phyloP scores from a whole-genome alignment of 1,139 yeast genomes.

The Taiozyma sp. region DNA sequence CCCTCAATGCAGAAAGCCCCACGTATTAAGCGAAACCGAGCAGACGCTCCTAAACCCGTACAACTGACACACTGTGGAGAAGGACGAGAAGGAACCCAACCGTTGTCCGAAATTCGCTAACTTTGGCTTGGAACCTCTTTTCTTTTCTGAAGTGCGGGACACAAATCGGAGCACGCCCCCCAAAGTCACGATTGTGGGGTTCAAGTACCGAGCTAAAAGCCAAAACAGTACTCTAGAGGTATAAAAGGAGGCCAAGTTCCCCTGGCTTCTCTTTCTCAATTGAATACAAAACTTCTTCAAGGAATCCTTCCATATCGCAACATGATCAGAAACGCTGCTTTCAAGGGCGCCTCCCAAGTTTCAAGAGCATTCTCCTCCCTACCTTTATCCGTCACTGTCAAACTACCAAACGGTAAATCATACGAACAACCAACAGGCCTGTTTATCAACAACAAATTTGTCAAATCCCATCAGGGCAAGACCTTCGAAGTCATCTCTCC shows the following conservation, averaged over 20 bases:
- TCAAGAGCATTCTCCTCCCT: background rate
- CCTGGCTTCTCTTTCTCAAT: background rate
- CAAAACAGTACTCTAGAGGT: background rate
- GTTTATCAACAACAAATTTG: slow-evolving; percentile 79
- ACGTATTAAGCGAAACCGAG: no score
- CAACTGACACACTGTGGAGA: background rate
- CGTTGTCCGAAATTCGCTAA: background rate
- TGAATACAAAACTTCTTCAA: background rate
- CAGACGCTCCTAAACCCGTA: no score
- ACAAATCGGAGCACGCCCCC: no score
- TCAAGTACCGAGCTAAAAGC: background rate
- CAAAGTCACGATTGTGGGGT: background rate
- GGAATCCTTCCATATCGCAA: background rate
- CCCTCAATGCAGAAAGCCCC: no score
- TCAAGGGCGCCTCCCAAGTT: background rate
- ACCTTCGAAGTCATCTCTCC: slow-evolving; percentile 62
- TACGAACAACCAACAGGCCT: slow-evolving; percentile 73
- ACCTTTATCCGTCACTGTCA: slow-evolving; percentile 32
- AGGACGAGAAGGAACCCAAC: background rate
- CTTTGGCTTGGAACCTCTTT: background rate
- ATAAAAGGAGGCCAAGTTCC: background rate
- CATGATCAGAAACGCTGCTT: background rate
- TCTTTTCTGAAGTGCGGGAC: background rate
- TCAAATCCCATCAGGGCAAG: slow-evolving; percentile 45
- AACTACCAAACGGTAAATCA: slow-evolving; percentile 51